Base-by-base conservation (phyloP, 306 rosid genomes). In the Adenanthera pavonina region DNA sequence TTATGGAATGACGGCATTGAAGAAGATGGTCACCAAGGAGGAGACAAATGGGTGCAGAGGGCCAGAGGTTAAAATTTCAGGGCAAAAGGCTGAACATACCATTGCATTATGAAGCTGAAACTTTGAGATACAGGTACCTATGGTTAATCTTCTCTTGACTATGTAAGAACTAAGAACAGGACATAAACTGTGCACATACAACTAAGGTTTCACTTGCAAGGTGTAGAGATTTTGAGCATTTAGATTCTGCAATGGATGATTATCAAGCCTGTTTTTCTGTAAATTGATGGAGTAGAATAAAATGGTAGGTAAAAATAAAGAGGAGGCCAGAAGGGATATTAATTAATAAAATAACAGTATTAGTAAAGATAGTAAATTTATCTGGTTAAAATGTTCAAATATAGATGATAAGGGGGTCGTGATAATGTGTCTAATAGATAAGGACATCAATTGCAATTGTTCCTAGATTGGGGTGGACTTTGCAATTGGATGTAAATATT, bases 121-220 rank as follows among this genome's bases (percentile, higher is more conserved):
- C 8, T 53, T 41, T 3, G 60, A 53, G 60, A 17, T 53, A 53
- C 30, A 53, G 60, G 60, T 53, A 53, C 25, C n/a, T 17, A 53
- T 6, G 60, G 30, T 19, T 2, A 53, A 10, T 53, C 60, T 53
- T 53, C 25, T 17, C 25, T 16, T 17, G 60, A 6, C 10, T 17
- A 53, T 53, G 60, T 53, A 53, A 53, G 60, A 53, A 53, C 25
- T 53, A 53, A 53, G 60, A 53, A 53, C 25, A 17, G 30, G 25
- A 85, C 82, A 97, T 88, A 72, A 92, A 94, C 69, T 90, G 97
- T 36, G 91, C 89, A 56, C 97, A 94, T 5, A 92, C 85, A 17
- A 94, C 84, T 11, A 92, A 71, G 0, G 85, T 87, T 83, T 92
- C 97, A 17, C 90, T 89, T 0, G 79, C 36, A 79, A 84, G n/a